These are phyloP conservation scores for Jaltomata sinuosa DNA, from an alignment of 257 asterid genomes.

Conservation along the genomic window DNA sequence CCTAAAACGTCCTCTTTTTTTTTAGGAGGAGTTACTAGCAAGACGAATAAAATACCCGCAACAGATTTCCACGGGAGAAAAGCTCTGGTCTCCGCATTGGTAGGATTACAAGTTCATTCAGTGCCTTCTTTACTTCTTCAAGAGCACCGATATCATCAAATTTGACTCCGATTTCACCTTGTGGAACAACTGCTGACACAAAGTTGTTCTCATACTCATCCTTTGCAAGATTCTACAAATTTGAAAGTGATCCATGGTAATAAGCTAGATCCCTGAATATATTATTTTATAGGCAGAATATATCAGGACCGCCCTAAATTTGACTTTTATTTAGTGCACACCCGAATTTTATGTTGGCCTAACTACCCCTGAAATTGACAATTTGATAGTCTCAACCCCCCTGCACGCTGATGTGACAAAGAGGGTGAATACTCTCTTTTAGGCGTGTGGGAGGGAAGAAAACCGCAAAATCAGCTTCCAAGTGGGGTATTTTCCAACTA, in stretches of 20 bases:
- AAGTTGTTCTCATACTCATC: slow-evolving; percentile 98
- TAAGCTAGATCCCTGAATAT: neutral
- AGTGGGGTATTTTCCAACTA: neutral
- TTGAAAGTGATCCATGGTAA: slow-evolving; percentile 2
- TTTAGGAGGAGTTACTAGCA: neutral
- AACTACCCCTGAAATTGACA: neutral
- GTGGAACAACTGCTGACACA: slow-evolving; percentile 92
- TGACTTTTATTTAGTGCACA: neutral
- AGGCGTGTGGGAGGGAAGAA: neutral
- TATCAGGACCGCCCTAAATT: neutral
- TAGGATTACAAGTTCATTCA: slow-evolving; percentile 92
- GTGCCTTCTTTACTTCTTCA: slow-evolving; percentile 85
- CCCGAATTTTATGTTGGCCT: neutral
- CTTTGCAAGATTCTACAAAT: slow-evolving; percentile 80
- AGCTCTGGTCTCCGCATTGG: slow-evolving; percentile 99
- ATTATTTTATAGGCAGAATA: neutral
- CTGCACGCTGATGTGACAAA: neutral
- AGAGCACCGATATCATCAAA: slow-evolving; percentile 98
- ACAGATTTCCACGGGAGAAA: slow-evolving; percentile 85
- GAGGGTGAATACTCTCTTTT: neutral
- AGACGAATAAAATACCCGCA: slow-evolving; percentile 48
- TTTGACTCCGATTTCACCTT: slow-evolving; percentile 92
- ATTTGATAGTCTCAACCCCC: neutral
- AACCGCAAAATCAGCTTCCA: neutral
- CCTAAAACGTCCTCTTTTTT: neutral